Conservation (phyloP, 495 filamentous ascomycete species). For the Aspergillus funiculosus region DNA sequence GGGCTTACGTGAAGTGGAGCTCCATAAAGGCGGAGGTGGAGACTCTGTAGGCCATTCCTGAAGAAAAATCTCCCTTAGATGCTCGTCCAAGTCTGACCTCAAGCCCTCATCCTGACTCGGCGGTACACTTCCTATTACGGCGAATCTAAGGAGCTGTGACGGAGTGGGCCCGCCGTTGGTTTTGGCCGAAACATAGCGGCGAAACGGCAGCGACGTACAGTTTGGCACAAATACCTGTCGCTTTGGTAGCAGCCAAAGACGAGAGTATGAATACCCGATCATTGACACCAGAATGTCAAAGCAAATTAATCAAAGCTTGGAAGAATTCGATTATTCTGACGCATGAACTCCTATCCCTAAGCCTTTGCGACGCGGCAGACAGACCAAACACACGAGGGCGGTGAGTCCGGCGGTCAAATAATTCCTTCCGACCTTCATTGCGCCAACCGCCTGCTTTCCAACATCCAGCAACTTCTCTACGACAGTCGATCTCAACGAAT, state of each 20-base stretch:
- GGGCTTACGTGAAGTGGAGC: neutral
- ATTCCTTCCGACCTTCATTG: neutral
- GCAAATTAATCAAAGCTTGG: neutral
- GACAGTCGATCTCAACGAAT: neutral
- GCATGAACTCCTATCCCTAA: neutral
- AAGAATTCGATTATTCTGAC: neutral
- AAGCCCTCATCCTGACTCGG: neutral
- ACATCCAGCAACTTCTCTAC: neutral
- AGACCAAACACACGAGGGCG: conserved; percentile 3
- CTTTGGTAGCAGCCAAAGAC: neutral
- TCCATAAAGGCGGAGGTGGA: conserved; percentile 22
- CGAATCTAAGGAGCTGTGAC: conserved; percentile 30
- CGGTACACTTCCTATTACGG: conserved; percentile 21
- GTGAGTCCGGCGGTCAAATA: conserved; percentile 7
- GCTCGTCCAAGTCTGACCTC: conserved; percentile 3
- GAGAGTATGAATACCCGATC: neutral
- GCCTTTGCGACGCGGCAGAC: neutral
- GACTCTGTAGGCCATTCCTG: conserved; percentile 23
- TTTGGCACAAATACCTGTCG: neutral
- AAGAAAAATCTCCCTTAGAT: conserved; percentile 18
- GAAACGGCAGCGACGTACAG: conserved; percentile 3
- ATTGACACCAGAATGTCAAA: neutral
- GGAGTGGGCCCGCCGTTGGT: conserved; percentile 19
- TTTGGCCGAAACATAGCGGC: conserved; percentile 8
- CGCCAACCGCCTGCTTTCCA: neutral